These are phyloP conservation scores for Novymonas esmeraldas DNA, from an alignment of 208 protist species.

Conservation along the genomic window DNA sequence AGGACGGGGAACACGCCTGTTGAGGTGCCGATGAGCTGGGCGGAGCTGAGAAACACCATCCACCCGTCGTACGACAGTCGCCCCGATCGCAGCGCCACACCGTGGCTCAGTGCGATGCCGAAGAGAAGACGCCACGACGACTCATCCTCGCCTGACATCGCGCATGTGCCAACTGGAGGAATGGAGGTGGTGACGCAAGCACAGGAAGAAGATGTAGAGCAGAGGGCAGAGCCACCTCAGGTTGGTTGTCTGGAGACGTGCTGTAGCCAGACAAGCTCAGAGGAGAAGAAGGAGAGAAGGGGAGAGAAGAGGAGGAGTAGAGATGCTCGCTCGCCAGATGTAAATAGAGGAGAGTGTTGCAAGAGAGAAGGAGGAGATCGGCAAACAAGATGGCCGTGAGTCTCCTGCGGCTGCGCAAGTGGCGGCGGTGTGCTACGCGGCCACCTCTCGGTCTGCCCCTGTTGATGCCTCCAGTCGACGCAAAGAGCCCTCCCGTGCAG, in stretches of 20 bases:
- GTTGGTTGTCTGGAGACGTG: too few species aligned
- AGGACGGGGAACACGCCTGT: slow-evolving; percentile 77
- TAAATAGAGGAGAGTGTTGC: too few species aligned
- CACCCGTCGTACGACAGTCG: slow-evolving; percentile 60
- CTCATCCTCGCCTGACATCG: slow-evolving; percentile 40
- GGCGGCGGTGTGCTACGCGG: too few species aligned
- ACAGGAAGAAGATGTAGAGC: background rate
- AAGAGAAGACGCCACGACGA: slow-evolving; percentile 81
- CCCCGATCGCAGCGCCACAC: slow-evolving; percentile 42
- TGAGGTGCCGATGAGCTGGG: slow-evolving; percentile 55
- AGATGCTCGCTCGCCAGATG: too few species aligned
- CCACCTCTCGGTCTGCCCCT: too few species aligned
- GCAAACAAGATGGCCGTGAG: too few species aligned
- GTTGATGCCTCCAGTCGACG: too few species aligned
- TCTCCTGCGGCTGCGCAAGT: too few species aligned
- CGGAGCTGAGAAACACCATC: slow-evolving; percentile 58
- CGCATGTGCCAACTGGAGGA: background rate
- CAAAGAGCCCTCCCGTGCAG: too few species aligned
- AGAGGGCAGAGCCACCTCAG: background rate
- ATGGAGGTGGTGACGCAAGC: background rate
- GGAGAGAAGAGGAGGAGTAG: background rate
- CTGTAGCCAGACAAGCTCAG: too few species aligned
- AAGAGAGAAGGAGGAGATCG: too few species aligned
- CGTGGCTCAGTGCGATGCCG: slow-evolving; percentile 86
- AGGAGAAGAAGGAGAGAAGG: background rate